Conservation (phyloP, 202 grass and related monocot genomes). For the Panicum hallii region DNA sequence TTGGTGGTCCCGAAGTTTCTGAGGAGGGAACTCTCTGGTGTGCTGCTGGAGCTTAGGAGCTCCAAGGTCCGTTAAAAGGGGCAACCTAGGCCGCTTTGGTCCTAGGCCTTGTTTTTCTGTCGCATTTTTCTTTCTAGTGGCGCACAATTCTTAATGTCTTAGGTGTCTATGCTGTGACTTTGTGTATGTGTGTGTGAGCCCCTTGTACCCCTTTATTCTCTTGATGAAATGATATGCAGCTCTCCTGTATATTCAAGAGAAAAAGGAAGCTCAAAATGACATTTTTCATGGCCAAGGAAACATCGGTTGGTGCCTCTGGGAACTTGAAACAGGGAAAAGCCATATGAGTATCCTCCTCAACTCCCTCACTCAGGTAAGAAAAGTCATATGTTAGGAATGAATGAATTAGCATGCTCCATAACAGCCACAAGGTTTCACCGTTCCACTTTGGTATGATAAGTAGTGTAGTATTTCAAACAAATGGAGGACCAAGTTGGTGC, state of each 20-base stretch:
- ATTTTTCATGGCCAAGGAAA: slow-evolving; percentile 22
- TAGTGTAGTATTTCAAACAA: slow-evolving; percentile 1
- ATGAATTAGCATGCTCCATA: slow-evolving; percentile 28
- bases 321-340: slow-evolving; percentile 1
- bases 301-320: not conserved
- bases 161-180: not conserved
- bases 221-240: not conserved
- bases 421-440: not conserved
- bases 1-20: not conserved
- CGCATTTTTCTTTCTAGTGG: not conserved
- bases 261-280: not conserved
- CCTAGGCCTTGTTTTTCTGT: not conserved
- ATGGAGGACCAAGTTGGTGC: slow-evolving; percentile 15
- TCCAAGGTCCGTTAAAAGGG: not conserved
- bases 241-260: not conserved
- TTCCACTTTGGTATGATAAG: not conserved
- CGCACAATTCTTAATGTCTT: not conserved
- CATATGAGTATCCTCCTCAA: not conserved
- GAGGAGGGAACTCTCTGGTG: not conserved
- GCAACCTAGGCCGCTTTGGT: not conserved
- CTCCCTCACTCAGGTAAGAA: not conserved
- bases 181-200: not conserved
- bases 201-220: not conserved
- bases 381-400: not conserved
- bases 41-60: not conserved